phyloP scores from a whole-genome alignment of 2,329 filamentous ascomycete species.

The Exophiala sp. region DNA sequence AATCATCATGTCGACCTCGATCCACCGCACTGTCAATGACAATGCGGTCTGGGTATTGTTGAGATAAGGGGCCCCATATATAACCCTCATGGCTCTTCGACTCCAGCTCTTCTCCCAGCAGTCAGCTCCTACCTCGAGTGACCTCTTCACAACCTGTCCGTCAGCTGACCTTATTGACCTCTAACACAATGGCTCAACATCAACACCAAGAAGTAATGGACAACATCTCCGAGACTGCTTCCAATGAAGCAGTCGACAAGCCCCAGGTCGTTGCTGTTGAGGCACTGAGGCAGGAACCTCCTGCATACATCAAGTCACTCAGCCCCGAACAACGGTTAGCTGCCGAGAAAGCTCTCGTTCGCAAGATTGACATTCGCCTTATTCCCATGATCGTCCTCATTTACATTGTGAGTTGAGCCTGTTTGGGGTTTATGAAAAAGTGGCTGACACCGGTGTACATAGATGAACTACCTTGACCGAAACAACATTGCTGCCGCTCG shows the following conservation, averaged over 20 bases:
- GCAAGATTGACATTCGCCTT: constrained; percentile 67
- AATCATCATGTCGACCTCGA: too few relatives aligned
- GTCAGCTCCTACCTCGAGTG: too few relatives aligned
- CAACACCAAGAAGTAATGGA: not conserved
- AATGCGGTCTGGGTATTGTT: too few relatives aligned
- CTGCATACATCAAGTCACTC: constrained; percentile 17
- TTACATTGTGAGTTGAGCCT: constrained; percentile 62
- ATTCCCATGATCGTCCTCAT: constrained; percentile 69
- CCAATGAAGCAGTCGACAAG: not conserved
- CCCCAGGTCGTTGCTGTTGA: not conserved
- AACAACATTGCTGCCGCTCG: constrained; percentile 58
- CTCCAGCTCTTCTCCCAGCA: too few relatives aligned
- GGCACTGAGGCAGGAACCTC: constrained; percentile 2
- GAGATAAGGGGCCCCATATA: too few relatives aligned
- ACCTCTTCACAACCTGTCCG: too few relatives aligned
- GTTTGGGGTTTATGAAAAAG: not conserved
- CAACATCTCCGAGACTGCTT: not conserved
- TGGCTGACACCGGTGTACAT: constrained; percentile 46
- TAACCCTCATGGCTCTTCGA: too few relatives aligned
- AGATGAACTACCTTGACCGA: constrained; percentile 69
- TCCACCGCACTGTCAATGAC: too few relatives aligned
- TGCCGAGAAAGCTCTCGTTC: constrained; percentile 59
- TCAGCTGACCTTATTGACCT: too few relatives aligned
- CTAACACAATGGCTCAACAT: too few relatives aligned
- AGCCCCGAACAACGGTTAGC: constrained; percentile 50